Percentiles rank a stretch among this genome's conserved stretches.
Conservation (phyloP, 2,329 filamentous ascomycete genomes). For the Gyromitra esculenta region DNA sequence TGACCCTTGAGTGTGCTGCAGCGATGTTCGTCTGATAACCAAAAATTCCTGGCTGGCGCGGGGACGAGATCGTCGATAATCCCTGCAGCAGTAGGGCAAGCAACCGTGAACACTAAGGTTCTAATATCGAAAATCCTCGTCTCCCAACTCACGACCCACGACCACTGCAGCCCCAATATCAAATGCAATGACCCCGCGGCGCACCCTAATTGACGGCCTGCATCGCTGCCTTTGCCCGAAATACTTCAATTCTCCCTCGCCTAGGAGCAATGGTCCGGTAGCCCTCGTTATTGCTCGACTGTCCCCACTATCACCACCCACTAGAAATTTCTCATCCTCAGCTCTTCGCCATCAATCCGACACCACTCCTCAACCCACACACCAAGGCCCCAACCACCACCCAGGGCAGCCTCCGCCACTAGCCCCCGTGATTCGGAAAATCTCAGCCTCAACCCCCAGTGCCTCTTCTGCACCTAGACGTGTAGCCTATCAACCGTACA, state of each 20-base stretch:
- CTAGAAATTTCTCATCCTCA: constrained; percentile 29
- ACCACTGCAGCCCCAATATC: constrained; percentile 5
- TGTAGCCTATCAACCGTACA: constrained; percentile 8
- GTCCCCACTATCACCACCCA: neutral
- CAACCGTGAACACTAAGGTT: neutral
- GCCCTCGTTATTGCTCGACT: constrained; percentile 2
- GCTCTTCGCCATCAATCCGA: constrained; percentile 1
- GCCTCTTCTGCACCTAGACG: neutral
- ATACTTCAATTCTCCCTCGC: constrained; percentile 4
- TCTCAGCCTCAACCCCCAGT: neutral
- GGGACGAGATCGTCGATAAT: constrained; percentile 9
- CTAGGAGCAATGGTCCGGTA: constrained; percentile 6
- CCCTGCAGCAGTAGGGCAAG: constrained; percentile 2
- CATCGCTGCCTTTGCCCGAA: constrained; percentile 48
- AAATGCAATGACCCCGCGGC: constrained; percentile 41
- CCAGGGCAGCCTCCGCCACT: neutral
- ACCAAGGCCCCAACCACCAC: constrained; percentile 4
- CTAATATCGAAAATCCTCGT: constrained; percentile 15
- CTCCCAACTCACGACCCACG: neutral
- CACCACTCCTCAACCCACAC: neutral
- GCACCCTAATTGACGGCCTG: constrained; percentile 42
- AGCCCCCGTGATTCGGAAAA: constrained; percentile 20
- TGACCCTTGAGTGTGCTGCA: neutral
- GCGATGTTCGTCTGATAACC: neutral
- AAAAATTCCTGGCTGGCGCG: constrained; percentile 8